phyloP scores from a whole-genome alignment of 129 eudicot species.

The Oenanthe sinensis region DNA sequence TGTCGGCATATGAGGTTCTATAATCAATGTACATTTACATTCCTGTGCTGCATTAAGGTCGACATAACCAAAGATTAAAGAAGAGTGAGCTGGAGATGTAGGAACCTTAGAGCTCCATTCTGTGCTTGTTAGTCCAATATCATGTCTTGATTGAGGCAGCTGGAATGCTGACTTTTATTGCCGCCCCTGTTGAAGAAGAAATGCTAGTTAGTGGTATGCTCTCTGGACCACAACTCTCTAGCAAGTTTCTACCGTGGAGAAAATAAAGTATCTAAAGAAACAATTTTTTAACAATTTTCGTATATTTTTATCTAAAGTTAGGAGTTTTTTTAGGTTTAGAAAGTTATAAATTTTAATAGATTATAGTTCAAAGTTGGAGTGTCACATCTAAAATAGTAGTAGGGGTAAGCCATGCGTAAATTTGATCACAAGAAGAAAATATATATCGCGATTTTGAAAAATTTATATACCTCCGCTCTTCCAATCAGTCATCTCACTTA shows the following conservation, averaged over 20 bases:
- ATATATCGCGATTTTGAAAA: background rate
- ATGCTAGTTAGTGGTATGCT: background rate
- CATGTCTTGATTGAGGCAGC: conserved; percentile 13
- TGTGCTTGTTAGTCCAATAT: background rate
- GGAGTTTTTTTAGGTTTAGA: background rate
- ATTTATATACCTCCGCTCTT: background rate
- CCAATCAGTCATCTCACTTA: background rate
- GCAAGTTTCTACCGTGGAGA: background rate
- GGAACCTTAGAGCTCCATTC: background rate
- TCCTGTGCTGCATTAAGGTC: conserved; percentile 5
- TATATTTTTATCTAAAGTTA: background rate
- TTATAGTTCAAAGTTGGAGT: background rate
- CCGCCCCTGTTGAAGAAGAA: background rate
- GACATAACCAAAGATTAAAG: background rate
- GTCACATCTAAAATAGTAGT: background rate
- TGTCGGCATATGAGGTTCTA: background rate
- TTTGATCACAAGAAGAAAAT: background rate
- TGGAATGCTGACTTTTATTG: conserved; percentile 5
- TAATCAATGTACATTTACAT: background rate
- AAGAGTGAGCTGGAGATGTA: conserved; percentile 9
- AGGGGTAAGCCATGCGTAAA: background rate
- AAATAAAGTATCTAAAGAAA: background rate
- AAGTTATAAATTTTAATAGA: no score
- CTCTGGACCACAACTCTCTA: background rate
- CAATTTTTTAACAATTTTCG: background rate